A percentile compares a stretch with the other conserved stretches of the same genome.
Conservation (phyloP, 768 basidiomycete species). For the Mycena kentingensis region DNA sequence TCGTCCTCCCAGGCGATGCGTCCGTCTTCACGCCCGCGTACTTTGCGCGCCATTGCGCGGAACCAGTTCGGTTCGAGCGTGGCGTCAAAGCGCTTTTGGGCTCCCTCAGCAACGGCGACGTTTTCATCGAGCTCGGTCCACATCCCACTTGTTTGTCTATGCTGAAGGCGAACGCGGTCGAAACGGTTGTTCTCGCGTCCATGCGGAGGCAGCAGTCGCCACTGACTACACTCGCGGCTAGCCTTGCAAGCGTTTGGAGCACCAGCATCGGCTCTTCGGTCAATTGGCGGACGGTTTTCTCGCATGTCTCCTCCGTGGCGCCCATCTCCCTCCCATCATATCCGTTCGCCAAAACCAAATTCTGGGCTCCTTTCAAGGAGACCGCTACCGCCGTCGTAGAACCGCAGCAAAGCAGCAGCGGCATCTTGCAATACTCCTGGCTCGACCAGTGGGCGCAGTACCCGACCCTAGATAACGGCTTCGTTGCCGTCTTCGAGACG, state of each 20-base stretch:
- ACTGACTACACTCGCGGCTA: conserved; percentile 46
- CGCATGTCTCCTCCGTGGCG: conserved; percentile 40
- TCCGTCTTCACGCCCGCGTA: conserved; percentile 52
- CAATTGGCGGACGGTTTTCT: conserved; percentile 61
- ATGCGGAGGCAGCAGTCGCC: conserved; percentile 47
- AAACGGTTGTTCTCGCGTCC: conserved; percentile 48
- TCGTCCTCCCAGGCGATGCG: conserved; percentile 55
- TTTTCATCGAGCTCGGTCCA: conserved; percentile 72
- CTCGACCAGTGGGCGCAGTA: conserved; percentile 45
- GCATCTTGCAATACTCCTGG: conserved; percentile 35
- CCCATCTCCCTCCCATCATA: conserved; percentile 64
- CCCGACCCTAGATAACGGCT: conserved; percentile 38
- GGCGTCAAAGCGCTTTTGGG: conserved; percentile 47
- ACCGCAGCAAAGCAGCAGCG: background rate
- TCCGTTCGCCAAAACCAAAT: conserved; percentile 56
- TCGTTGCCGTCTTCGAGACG: conserved; percentile 53
- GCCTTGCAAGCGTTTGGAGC: conserved; percentile 52
- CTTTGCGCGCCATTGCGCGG: conserved; percentile 58
- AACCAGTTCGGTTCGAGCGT: conserved; percentile 58
- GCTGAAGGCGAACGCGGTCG: conserved; percentile 47
- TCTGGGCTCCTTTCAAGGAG: conserved; percentile 57
- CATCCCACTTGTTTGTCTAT: conserved; percentile 60
- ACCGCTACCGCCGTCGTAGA: background rate
- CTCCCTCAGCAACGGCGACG: conserved; percentile 34
- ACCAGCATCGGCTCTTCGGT: conserved; percentile 36